These are phyloP conservation scores for Pezicula rhizophila DNA, from an alignment of 2,329 filamentous ascomycete species.

Conservation along the genomic window DNA sequence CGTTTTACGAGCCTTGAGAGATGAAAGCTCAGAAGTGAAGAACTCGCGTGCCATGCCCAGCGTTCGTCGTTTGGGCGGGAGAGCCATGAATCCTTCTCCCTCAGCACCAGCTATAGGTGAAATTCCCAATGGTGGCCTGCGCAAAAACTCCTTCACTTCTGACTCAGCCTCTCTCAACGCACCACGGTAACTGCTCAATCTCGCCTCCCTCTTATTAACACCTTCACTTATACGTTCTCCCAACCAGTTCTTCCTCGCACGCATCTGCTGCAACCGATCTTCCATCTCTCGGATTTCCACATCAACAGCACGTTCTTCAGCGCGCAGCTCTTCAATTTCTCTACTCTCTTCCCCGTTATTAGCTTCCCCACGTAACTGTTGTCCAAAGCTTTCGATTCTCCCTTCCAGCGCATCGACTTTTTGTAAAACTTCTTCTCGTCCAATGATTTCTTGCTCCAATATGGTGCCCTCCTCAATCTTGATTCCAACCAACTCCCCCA, in stretches of 20 bases:
- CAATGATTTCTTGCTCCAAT: conserved; percentile 48
- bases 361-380: conserved; percentile 49
- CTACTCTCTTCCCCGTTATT: conserved; percentile 48
- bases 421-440: conserved; percentile 51
- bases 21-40: conserved; percentile 58
- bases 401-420: conserved; percentile 49
- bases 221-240: conserved; percentile 55
- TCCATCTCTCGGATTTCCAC: conserved; percentile 61
- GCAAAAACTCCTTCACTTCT: conserved; percentile 54
- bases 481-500: conserved; percentile 57
- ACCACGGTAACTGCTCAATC: conserved; percentile 65
- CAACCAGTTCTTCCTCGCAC: conserved; percentile 53
- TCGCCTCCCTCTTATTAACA: conserved; percentile 61
- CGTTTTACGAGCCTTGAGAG: conserved; percentile 47
- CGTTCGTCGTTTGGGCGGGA: conserved; percentile 61
- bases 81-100: conserved; percentile 41
- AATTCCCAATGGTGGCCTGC: conserved; percentile 39
- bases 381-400: conserved; percentile 31
- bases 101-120: conserved; percentile 25
- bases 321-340: conserved; percentile 54
- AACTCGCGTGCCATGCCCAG: conserved; percentile 64
- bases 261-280: conserved; percentile 54
- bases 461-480: conserved; percentile 63
- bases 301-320: conserved; percentile 48
- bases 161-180: conserved; percentile 61